Evolutionary conservation across 495 filamentous ascomycete species (phyloP), one percentile per base, ranked within the genome.

Genomic region (Talaromyces trachyspermus): DNA sequence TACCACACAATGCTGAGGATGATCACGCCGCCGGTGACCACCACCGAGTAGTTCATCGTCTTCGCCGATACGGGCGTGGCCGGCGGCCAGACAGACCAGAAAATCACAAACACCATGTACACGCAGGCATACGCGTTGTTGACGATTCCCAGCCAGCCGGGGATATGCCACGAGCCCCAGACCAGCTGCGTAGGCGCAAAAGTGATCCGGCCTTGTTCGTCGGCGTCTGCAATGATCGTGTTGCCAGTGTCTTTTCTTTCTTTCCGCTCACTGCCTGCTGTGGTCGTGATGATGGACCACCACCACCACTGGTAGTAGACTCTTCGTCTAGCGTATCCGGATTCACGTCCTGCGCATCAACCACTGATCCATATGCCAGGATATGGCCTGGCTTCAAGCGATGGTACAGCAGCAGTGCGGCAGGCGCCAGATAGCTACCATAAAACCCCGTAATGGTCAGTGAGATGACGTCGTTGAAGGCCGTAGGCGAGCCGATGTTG

Each of bases 1-100:
- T 72, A 74, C 52, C 62, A 61, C 12, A 58, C 45, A 2, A 61
- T 48, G 8, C 65, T 63, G 7, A 69, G 50, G 2, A 64, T 25
- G 32, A 74, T 63, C 1, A 71, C 60, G 1, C 41, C 55, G 2
- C 50, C 58, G 47, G 66, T 74, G 6, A 76, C 68, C 11, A 76
- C 58, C 5, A 70, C 59, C 17, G 53, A 53, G 60, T 64, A 81
- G 51, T 81, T 80, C 60, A 80, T 76, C 20, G 64, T 76, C 4
- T 64, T 46, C 7, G 56, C 53, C 1, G 61, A 62, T 9, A 75
- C 61, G 0, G 62, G 62, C 8, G 57, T 55, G 1, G 57, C 46
- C 0, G 49, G 59, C 1, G 72, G 73, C 52, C 72, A 75, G 41
- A 67, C 69, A 36, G 61, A 56, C 61, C 70, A 75, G 38, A 75